Base-by-base conservation (phyloP, 2,329 filamentous ascomycete species). In the Myriosclerotinia duriaeana region DNA sequence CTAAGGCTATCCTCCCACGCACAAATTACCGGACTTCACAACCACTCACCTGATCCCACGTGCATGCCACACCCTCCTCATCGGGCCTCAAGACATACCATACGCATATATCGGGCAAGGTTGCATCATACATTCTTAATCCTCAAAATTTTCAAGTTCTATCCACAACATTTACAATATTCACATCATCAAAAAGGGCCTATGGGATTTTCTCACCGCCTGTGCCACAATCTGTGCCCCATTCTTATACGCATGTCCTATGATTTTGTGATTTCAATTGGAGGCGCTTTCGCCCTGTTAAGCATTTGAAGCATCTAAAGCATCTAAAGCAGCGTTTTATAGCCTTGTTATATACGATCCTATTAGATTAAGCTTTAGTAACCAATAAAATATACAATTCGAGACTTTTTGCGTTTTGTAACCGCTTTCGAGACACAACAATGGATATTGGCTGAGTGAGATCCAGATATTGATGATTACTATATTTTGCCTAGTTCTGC, bases 1-100 rank as follows among this genome's bases (percentile, higher is more conserved):
- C n/a, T 7, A 8, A 20, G 8, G 2, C 6, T 22, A n/a, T 40
- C 36, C n/a, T 3, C 40, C 17, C 5, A 55, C 20, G 17, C 34
- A 9, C 6, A 6, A 50, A 40, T 14, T 40, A 40, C 38, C 8
- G 12, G 7, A n/a, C n/a, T 12, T n/a, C 44, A 7, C 15, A 36
- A 15, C n/a, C 58, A 61, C n/a, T 61, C 14, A 61, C 46, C 22
- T 50, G 58, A 61, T 61, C 44, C 44, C 44, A 50, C 44, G 56
- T 60, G n/a, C 12, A 17, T 5, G 30, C 58, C 34, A 26, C 44
- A 20, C 4, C 6, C 30, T 5, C 46, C 8, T 26, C 14, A 50
- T 61, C 36, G n/a, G 58, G 44, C 58, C 58, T 3, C n/a, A 50
- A 61, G 44, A 40, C 58, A 22, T 50, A 1, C 0, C 7, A 26